Evolutionary conservation across 2,329 filamentous ascomycete genomes (phyloP).

Genomic region (Fusarium sp.): DNA sequence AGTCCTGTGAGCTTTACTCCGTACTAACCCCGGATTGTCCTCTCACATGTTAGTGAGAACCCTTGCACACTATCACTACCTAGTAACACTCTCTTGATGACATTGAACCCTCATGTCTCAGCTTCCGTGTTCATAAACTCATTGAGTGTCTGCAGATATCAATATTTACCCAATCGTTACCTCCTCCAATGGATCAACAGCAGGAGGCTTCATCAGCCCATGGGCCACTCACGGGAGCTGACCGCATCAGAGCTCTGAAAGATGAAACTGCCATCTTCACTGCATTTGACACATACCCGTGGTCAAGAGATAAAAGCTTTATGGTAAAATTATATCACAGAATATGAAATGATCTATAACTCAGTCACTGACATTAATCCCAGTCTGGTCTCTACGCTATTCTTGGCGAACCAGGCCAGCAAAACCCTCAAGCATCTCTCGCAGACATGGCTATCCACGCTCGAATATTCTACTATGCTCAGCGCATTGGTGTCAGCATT

Average conservation of each 20-base stretch:
- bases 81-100: background rate
- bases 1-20: constrained; percentile 5
- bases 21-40: constrained; percentile 13
- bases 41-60: constrained; percentile 38
- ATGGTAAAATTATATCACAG: constrained; percentile 55
- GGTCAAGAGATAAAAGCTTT: constrained; percentile 73
- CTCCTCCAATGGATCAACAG: constrained; percentile 21
- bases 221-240: constrained; percentile 42
- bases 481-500: constrained; percentile 60
- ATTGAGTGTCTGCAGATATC: background rate
- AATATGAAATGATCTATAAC: background rate
- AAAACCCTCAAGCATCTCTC: constrained; percentile 57
- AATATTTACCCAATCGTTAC: background rate
- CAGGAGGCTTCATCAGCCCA: constrained; percentile 21
- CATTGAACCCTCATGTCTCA: background rate
- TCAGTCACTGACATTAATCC: background rate
- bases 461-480: constrained; percentile 71
- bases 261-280: constrained; percentile 59
- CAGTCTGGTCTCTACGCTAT: constrained; percentile 70
- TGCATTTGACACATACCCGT: constrained; percentile 72
- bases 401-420: constrained; percentile 60
- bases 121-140: background rate
- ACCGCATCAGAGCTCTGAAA: constrained; percentile 51
- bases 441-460: constrained; percentile 70
- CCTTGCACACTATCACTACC: background rate